Evolutionary conservation across 208 protist genomes (phyloP).

Genomic region (Trypanosomatidae sp.): DNA sequence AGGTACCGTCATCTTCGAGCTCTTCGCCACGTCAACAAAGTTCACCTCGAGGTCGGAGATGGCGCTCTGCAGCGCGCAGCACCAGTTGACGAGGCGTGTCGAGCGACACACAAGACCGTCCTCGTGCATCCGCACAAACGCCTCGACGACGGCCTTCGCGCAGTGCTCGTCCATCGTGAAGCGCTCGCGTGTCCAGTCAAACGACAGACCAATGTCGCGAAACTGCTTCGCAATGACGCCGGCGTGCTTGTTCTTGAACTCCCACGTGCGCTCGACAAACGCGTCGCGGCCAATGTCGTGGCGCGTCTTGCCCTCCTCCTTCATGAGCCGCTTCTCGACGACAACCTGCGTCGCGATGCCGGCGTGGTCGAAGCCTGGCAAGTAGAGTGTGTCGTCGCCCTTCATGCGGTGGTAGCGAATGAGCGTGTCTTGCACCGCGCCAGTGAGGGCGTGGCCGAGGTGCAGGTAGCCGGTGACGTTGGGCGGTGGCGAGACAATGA

Average conservation of each 20-base stretch:
- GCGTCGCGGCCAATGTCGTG: constrained; percentile 96
- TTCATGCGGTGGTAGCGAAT: constrained; percentile 94
- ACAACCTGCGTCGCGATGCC: constrained; percentile 99
- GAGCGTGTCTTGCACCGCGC: constrained; percentile 92
- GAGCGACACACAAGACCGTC: constrained; percentile 94
- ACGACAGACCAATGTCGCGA: constrained; percentile 90
- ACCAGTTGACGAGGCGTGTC: constrained; percentile 99
- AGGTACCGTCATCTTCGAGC: constrained; percentile 76
- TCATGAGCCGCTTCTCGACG: constrained; percentile 95
- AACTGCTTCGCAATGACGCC: constrained; percentile 95
- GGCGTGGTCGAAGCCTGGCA: constrained; percentile 99
- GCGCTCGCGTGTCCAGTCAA: constrained; percentile 97
- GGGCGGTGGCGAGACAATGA: constrained; percentile 98
- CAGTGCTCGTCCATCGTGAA: constrained; percentile 98
- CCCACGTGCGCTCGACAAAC: constrained; percentile 95
- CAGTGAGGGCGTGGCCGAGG: constrained; percentile 98
- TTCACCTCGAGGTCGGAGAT: constrained; percentile 99
- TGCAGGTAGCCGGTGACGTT: constrained; percentile 99
- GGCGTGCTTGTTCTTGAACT: constrained; percentile 97
- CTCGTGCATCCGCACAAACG: constrained; percentile 96
- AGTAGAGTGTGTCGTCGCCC: constrained; percentile 95
- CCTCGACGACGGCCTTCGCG: constrained; percentile 90
- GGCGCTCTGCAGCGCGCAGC: constrained; percentile 95
- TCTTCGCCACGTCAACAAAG: constrained; percentile 76
- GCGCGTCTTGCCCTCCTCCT: constrained; percentile 71